phyloP scores from a whole-genome alignment of 139 green algal species.

The Coelastrella sp. region DNA sequence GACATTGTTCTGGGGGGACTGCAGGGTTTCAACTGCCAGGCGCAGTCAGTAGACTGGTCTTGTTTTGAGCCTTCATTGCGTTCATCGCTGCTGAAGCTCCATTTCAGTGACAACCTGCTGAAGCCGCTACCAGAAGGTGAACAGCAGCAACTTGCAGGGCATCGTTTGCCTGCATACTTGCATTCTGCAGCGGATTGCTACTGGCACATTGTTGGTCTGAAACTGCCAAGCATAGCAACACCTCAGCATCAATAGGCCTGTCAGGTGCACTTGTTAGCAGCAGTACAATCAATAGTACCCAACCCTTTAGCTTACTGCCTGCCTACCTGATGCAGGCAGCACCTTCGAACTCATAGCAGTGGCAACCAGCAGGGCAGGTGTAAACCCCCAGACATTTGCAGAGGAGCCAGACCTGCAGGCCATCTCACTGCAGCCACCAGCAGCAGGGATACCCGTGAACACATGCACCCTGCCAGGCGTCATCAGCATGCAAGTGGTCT shows the following conservation, averaged over 20 bases:
- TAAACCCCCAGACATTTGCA: constrained; percentile 51
- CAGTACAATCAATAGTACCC: background rate
- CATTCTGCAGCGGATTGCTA: background rate
- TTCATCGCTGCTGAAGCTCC: constrained; percentile 56
- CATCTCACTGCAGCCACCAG: constrained; percentile 45
- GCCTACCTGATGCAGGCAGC: constrained; percentile 41
- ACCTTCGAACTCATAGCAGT: constrained; percentile 64
- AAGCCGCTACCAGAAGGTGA: constrained; percentile 52
- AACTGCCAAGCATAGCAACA: too few species aligned
- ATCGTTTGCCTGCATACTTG: too few species aligned
- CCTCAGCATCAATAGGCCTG: too few species aligned
- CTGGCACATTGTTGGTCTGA: too few species aligned
- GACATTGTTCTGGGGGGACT: background rate
- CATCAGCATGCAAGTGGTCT: constrained; percentile 55
- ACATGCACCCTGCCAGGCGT: constrained; percentile 21
- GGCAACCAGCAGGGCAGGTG: constrained; percentile 43
- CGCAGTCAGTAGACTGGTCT: constrained; percentile 36
- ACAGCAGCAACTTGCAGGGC: background rate
- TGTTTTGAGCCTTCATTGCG: constrained; percentile 47
- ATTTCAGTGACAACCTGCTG: constrained; percentile 58
- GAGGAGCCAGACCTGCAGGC: constrained; percentile 50
- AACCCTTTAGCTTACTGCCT: too few species aligned
- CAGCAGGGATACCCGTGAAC: constrained; percentile 15
- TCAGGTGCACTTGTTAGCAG: background rate
- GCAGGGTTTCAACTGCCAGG: constrained; percentile 20